A percentile compares a stretch with the other conserved stretches of the same genome.
Conservation (phyloP, 345 rosid species). For the Turnera subulata region DNA sequence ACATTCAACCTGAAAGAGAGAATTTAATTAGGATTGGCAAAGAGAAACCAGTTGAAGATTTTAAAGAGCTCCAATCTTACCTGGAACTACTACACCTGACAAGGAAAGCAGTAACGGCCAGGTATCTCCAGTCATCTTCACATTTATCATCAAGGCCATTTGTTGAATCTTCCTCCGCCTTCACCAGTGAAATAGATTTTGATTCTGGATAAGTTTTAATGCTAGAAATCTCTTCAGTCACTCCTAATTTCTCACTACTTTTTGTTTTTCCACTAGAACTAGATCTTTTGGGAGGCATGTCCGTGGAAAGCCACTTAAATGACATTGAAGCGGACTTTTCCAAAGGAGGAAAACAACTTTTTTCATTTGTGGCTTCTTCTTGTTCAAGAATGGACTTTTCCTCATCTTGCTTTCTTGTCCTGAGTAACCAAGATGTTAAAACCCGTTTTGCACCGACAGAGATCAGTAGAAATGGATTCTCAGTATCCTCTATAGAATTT, state of each 20-base stretch:
- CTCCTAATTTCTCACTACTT: conserved; percentile 8
- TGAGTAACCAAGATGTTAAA: conserved; percentile 76
- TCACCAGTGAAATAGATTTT: conserved; percentile 14
- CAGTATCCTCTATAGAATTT: conserved; percentile 26
- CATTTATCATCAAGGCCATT: conserved; percentile 31
- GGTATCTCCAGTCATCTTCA: conserved; percentile 97
- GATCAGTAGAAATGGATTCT: conserved; percentile 55
- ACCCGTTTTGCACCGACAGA: conserved; percentile 96
- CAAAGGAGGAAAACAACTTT: conserved; percentile 20
- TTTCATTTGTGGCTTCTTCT: conserved; percentile 16
- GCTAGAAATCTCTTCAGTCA: conserved; percentile 17
- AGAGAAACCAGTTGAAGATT: background rate
- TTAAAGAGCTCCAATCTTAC: conserved; percentile 30
- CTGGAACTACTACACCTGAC: conserved; percentile 70
- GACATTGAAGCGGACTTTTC: conserved; percentile 55
- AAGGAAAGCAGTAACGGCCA: conserved; percentile 89
- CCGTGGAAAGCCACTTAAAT: conserved; percentile 93
- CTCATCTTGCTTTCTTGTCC: conserved; percentile 35
- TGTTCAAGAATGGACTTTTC: conserved; percentile 19
- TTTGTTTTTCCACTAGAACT: conserved; percentile 4
- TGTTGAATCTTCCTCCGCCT: conserved; percentile 20
- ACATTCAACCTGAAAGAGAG: conserved; percentile 59
- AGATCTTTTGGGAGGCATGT: conserved; percentile 70
- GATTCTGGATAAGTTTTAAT: conserved; percentile 22
- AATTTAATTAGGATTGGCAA: background rate